Evolutionary conservation across 2,329 filamentous ascomycete genomes (phyloP).

Genomic region (Tolypocladium album): DNA sequence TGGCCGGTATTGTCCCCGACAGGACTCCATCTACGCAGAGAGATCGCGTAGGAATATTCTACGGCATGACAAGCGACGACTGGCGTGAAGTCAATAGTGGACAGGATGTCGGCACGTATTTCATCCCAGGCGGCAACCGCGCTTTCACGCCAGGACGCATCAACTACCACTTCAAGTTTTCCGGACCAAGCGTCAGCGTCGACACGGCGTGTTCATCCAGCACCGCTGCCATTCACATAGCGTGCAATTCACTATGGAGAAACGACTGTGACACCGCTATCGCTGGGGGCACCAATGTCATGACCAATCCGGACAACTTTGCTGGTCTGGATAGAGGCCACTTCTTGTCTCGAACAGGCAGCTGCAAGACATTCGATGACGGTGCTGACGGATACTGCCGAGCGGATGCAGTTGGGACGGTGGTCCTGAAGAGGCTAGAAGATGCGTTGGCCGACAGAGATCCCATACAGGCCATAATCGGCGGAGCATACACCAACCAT

Average conservation of each 20-base stretch:
- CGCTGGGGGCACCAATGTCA: slow-evolving; percentile 50
- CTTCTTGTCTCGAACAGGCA: slow-evolving; percentile 50
- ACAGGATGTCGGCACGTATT: slow-evolving; percentile 55
- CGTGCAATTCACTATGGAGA: slow-evolving; percentile 57
- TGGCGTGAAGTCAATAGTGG: slow-evolving; percentile 66
- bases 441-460: slow-evolving; percentile 71
- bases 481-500: slow-evolving; percentile 51
- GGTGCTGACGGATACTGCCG: slow-evolving; percentile 75
- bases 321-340: slow-evolving; percentile 64
- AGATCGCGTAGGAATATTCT: slow-evolving; percentile 58
- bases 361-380: slow-evolving; percentile 66
- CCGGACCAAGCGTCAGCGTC: slow-evolving; percentile 30
- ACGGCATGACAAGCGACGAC: slow-evolving; percentile 66
- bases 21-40: slow-evolving; percentile 53
- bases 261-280: slow-evolving; percentile 73
- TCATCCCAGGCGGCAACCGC: slow-evolving; percentile 29
- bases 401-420: slow-evolving; percentile 62
- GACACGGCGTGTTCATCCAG: slow-evolving; percentile 75
- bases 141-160: slow-evolving; percentile 15
- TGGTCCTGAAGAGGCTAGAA: slow-evolving; percentile 69
- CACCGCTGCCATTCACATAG: slow-evolving; percentile 58
- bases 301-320: slow-evolving; percentile 28
- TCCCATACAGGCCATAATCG: slow-evolving; percentile 64
- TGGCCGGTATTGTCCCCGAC: slow-evolving; percentile 28
- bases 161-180: too few relatives aligned